These are phyloP conservation scores for Cercospora sesami DNA, from an alignment of 2,329 filamentous ascomycete genomes.

Conservation along the genomic window DNA sequence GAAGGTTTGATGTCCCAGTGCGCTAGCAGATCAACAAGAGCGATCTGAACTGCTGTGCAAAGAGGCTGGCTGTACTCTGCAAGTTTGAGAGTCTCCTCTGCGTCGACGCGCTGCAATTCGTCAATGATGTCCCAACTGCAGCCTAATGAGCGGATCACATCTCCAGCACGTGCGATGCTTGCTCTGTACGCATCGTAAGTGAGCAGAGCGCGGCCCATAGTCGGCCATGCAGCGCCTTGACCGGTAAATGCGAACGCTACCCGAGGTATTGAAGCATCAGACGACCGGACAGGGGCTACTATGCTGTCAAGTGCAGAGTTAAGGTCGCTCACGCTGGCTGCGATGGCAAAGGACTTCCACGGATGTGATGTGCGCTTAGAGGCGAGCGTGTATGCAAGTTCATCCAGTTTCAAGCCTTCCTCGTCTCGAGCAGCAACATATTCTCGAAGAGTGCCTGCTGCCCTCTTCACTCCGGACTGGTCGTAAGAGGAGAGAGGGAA, in stretches of 20 bases:
- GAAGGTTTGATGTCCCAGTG: slow-evolving; percentile 26
- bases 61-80: slow-evolving; percentile 47
- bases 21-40: slow-evolving; percentile 45
- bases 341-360: slow-evolving; percentile 13
- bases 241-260: slow-evolving; percentile 23
- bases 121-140: slow-evolving; percentile 24
- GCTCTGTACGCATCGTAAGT: slow-evolving; percentile 14
- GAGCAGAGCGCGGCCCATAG: slow-evolving; percentile 28
- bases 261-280: slow-evolving; percentile 1
- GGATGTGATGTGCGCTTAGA: slow-evolving; percentile 12
- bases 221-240: slow-evolving; percentile 27
- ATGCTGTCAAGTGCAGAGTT: not conserved
- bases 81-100: not conserved
- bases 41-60: slow-evolving; percentile 50
- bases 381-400: slow-evolving; percentile 18
- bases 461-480: not conserved
- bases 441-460: not conserved
- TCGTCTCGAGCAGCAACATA: not conserved
- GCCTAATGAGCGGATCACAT: slow-evolving; percentile 6
- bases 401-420: not conserved
- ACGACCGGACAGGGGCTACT: not conserved
- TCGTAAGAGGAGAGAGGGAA: slow-evolving; percentile 11
- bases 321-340: not conserved
- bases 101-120: slow-evolving; percentile 26
- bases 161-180: slow-evolving; percentile 10